Evolutionary conservation across 176 grass and related monocot species (phyloP).

Genomic region (Elymus sibiricus): DNA sequence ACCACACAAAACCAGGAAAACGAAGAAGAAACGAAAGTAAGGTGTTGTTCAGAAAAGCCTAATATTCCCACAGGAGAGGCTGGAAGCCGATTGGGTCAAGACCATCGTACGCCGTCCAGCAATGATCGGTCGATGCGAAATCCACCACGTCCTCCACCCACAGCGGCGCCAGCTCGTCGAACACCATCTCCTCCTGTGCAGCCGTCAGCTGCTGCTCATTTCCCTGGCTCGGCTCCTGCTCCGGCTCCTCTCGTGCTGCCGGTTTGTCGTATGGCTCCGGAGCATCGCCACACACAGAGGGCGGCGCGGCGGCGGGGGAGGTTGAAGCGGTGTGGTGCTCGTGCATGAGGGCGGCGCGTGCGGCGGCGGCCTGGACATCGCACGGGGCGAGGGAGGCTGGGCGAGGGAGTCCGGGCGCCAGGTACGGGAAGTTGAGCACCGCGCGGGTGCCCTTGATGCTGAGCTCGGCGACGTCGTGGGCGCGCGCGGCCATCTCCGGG

Average conservation of each 20-base stretch:
- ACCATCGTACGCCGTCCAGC: slow-evolving; percentile 40
- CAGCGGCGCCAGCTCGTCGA: slow-evolving; percentile 57
- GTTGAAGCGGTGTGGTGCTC: no score
- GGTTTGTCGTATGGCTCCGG: not conserved
- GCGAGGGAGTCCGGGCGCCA: no score
- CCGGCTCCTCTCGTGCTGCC: not conserved
- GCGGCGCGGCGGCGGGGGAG: not conserved
- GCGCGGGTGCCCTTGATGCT: no score
- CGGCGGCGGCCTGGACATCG: no score
- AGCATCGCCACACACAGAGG: not conserved
- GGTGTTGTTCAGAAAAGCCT: not conserved
- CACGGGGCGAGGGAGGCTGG: no score
- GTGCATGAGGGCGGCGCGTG: no score
- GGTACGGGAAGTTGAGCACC: no score
- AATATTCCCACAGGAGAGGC: slow-evolving; percentile 42
- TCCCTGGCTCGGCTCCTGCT: not conserved
- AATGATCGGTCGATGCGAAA: slow-evolving; percentile 18
- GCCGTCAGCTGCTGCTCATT: not conserved
- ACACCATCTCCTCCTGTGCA: slow-evolving; percentile 31
- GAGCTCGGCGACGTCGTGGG: no score
- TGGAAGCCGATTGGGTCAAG: no score
- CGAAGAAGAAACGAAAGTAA: not conserved
- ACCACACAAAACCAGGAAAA: not conserved
- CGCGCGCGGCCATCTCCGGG: no score
- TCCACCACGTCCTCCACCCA: slow-evolving; percentile 51